Conservation (phyloP, 208 protist genomes). For the Trypanosoma theileri region DNA sequence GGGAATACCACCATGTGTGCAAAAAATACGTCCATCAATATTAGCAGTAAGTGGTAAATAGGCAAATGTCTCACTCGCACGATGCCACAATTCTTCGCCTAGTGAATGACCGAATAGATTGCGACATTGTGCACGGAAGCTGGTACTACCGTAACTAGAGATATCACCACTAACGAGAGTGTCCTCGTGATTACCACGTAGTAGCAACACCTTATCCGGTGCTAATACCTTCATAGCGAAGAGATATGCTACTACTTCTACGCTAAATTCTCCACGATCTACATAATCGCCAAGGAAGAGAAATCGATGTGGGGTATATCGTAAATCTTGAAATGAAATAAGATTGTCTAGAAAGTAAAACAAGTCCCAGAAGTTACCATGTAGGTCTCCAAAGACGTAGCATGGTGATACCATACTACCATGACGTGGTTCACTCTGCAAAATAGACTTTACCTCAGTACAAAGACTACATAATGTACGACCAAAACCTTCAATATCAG, state of each 20-base stretch:
- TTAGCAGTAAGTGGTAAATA: slow-evolving; percentile 89
- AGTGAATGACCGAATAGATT: slow-evolving; percentile 70
- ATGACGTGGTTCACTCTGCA: slow-evolving; percentile 77
- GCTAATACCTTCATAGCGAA: slow-evolving; percentile 91
- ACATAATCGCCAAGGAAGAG: slow-evolving; percentile 99
- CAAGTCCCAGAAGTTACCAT: slow-evolving; percentile 94
- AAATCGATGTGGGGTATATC: slow-evolving; percentile 93
- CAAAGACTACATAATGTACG: slow-evolving; percentile 80
- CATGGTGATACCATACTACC: slow-evolving; percentile 71
- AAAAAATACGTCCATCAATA: slow-evolving; percentile 93
- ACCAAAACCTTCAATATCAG: slow-evolving; percentile 83
- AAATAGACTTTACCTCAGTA: slow-evolving; percentile 63
- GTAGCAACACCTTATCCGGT: slow-evolving; percentile 90
- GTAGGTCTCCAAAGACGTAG: slow-evolving; percentile 95
- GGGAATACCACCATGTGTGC: slow-evolving; percentile 93
- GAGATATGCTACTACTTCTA: slow-evolving; percentile 91
- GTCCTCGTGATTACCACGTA: slow-evolving; percentile 95
- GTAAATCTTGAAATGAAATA: slow-evolving; percentile 89
- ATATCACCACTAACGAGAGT: slow-evolving; percentile 92
- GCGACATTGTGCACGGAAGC: slow-evolving; percentile 90
- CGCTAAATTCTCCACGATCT: slow-evolving; percentile 94
- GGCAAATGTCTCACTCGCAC: slow-evolving; percentile 82
- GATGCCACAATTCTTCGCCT: slow-evolving; percentile 87
- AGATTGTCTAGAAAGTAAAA: slow-evolving; percentile 94
- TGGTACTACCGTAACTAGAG: slow-evolving; percentile 83